Base-by-base conservation (phyloP, 805 yeast genomes). In the Schizosaccharomyces pombe region DNA sequence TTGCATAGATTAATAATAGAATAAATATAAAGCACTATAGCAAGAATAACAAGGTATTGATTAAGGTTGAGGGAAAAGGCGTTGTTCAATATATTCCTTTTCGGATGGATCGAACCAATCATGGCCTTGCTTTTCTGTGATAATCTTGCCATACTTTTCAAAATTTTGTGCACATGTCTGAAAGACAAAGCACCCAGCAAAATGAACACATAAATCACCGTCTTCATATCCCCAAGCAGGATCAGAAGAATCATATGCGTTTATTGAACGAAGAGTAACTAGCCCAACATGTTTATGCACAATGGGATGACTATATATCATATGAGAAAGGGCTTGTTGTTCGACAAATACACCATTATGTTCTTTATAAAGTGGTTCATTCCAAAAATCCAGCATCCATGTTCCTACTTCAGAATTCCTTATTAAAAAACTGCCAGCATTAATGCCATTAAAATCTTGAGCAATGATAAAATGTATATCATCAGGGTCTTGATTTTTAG, bases 361-460 rank as follows among this genome's bases (percentile, higher is more conserved):
- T 64, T 82, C 91, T 66, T 82, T 80, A 67, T 78, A 71, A 3
- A 80, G 83, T 5, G 93, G 93, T 61, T 84, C 93, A 87, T 87
- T 82, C 93, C 93, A 83, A 12, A 75, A 61, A 63, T 82, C 91
- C 56, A 84, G 68, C 47, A 84, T 65, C 63, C 81, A 66, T 55
- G 76, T 79, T 2, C 84, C 67, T 93, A 93, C 84, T 11, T 72
- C 74, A 1, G 82, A 78, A 59, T 82, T 72, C 62, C 78, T 74
- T 61, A 84, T 71, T 55, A 84, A 65, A 61, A 84, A 82, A 0
- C 89, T 81, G 6, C 93, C 93, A 55, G 84, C 67, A 63, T 83
- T 84, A 68, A 84, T 82, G 1, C 93, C 93, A 57, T 89, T 89
- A 65, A 91, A 82, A 65, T 84, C 94, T 65, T 84, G 93, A 0